A percentile compares a stretch with the other conserved stretches of the same genome.
Evolutionary conservation across 2,329 filamentous ascomycete genomes (phyloP).

Genomic region (Talaromyces sp.): DNA sequence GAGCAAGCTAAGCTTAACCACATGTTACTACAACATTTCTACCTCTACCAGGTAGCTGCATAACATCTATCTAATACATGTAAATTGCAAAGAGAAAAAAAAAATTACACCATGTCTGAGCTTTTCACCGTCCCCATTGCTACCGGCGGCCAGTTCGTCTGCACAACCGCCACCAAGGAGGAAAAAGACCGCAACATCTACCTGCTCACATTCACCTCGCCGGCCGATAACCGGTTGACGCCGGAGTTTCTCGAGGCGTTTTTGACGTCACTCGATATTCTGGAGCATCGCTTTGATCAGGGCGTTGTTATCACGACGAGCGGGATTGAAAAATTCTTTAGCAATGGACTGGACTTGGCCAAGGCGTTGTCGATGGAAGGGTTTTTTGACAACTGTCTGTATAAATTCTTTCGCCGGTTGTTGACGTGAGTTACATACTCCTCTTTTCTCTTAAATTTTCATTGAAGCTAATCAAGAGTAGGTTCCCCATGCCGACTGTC

Average conservation of each 20-base stretch:
- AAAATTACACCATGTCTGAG: slow-evolving; percentile 24
- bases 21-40: background rate
- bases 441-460: background rate
- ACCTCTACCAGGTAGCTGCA: background rate
- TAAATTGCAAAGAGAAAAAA: background rate
- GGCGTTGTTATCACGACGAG: slow-evolving; percentile 76
- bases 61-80: background rate
- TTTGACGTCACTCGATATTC: slow-evolving; percentile 66
- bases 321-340: slow-evolving; percentile 73
- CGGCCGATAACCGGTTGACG: slow-evolving; percentile 72
- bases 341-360: slow-evolving; percentile 74
- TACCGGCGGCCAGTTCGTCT: slow-evolving; percentile 55
- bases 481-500: slow-evolving; percentile 76
- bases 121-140: slow-evolving; percentile 59
- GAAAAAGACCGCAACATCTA: slow-evolving; percentile 51
- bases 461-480: slow-evolving; percentile 17
- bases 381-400: slow-evolving; percentile 61
- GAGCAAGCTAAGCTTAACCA: background rate
- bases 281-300: slow-evolving; percentile 63
- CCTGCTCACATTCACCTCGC: slow-evolving; percentile 65
- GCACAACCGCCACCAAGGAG: slow-evolving; percentile 48
- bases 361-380: slow-evolving; percentile 57
- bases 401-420: slow-evolving; percentile 61
- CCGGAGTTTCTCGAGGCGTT: slow-evolving; percentile 64
- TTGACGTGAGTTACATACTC: slow-evolving; percentile 44